Evolutionary conservation across 805 yeast genomes (phyloP), one percentile per base, ranked within the genome.

Genomic region (Ogataea populi-albae): DNA sequence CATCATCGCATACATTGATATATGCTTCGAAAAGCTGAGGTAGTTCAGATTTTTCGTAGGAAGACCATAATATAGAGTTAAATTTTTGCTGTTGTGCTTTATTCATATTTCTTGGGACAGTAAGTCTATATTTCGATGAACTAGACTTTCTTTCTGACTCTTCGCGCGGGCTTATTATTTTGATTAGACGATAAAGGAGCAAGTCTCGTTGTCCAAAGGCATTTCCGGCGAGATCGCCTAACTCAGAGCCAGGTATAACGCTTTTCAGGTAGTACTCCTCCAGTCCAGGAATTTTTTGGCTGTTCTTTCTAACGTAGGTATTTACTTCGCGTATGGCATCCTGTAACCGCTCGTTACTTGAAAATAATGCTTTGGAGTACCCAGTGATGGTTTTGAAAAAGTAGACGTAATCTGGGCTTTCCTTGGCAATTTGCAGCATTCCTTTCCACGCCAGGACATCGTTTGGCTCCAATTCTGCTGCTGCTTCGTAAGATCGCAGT

Each of bases 381-480:
- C 64, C 59, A 3, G 73, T 66, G 36, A 75, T 52, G 5, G 73
- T 65, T 0, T 57, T 48, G 49, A 82, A 80, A 55, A 73, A 79
- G 3, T 58, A 37, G 4, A 55, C 49, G 43, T 62, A 64, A 35
- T 75, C 70, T 3, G 64, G 54, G 6, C 49, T 46, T 9, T 59
- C 49, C 36, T 62, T 60, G 8, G 62, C 66, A 1, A 77, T 57
- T 31, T 75, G 71, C 40, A 78, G 61, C 40, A 81, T 67, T 1
- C 98, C 98, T 51, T 85, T 86, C 94, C 93, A 89, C 0, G 88
- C 94, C 17, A 74, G 56, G 2, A 77, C 45, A 33, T 80, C 75
- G 2, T 65, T 64, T 0, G 75, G 70, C 19, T 77, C 72, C 1
- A 79, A 34, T 5, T 55, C 48, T 3, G 76, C 69, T 0, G 88